These are phyloP conservation scores for Vigna nakashimae DNA, from an alignment of 306 rosid genomes.

Conservation along the genomic window DNA sequence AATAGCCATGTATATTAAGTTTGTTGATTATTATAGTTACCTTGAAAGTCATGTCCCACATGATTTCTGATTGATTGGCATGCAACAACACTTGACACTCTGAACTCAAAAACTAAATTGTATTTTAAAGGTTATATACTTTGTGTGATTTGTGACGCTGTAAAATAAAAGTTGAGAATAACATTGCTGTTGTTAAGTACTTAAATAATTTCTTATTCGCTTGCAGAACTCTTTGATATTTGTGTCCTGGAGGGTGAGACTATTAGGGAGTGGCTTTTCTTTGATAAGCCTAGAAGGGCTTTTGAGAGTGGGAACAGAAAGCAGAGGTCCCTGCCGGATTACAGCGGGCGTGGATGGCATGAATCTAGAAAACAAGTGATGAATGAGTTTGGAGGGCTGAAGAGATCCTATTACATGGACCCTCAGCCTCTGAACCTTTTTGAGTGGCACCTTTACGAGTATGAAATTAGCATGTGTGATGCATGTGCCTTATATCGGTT, in stretches of 20 bases:
- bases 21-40: neutral
- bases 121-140: neutral
- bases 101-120: neutral
- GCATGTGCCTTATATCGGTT: conserved; percentile 79
- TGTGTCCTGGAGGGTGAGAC: conserved; percentile 77
- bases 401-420: conserved; percentile 92
- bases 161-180: neutral
- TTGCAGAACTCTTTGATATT: conserved; percentile 83
- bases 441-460: conserved; percentile 93
- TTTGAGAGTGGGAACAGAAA: conserved; percentile 91
- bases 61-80: neutral
- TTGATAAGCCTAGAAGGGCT: conserved; percentile 90
- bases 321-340: conserved; percentile 91
- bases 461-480: conserved; percentile 81
- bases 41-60: neutral
- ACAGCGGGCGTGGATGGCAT: conserved; percentile 89
- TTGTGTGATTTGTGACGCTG: neutral
- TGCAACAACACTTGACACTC: neutral
- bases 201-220: conserved; percentile 26
- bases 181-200: neutral
- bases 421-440: conserved; percentile 77
- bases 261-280: conserved; percentile 90
- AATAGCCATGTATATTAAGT: neutral
- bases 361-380: conserved; percentile 93
- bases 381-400: conserved; percentile 80